Conservation (phyloP, 768 basidiomycete genomes). For the Boletus coccyginus region DNA sequence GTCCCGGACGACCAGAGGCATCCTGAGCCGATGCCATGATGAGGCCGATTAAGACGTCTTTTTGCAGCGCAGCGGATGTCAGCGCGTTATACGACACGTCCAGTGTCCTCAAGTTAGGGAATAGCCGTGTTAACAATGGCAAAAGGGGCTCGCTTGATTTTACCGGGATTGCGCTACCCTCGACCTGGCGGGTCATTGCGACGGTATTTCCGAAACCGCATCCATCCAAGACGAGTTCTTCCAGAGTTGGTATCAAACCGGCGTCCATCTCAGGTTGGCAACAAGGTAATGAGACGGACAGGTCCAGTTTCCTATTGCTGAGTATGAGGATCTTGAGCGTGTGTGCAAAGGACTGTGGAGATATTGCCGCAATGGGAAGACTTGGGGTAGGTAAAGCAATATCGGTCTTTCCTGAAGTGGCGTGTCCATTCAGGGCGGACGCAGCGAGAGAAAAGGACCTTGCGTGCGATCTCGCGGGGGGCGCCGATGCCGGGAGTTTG, state of each 20-base stretch:
- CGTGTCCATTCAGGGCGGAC: conserved; percentile 13
- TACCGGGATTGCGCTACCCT: conserved; percentile 35
- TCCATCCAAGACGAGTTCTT: conserved; percentile 73
- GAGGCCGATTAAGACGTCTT: conserved; percentile 47
- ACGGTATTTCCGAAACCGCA: conserved; percentile 66
- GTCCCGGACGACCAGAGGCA: conserved; percentile 43
- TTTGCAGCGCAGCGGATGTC: conserved; percentile 49
- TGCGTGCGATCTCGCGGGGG: conserved; percentile 49
- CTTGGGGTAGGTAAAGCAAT: conserved; percentile 63
- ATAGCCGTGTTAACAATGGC: conserved; percentile 57
- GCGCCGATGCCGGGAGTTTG: conserved; percentile 59
- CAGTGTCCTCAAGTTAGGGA: conserved; percentile 66
- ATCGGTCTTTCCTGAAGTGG: conserved; percentile 32
- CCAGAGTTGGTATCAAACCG: conserved; percentile 60
- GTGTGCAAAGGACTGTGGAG: conserved; percentile 56
- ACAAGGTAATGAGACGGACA: conserved; percentile 55
- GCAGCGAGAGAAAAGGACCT: conserved; percentile 60
- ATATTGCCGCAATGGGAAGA: conserved; percentile 63
- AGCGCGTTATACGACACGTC: conserved; percentile 76
- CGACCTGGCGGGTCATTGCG: conserved; percentile 40
- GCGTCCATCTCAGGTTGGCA: conserved; percentile 26
- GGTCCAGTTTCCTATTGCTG: conserved; percentile 63
- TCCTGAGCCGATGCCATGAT: conserved; percentile 44
- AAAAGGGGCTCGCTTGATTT: conserved; percentile 55
- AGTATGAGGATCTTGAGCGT: conserved; percentile 59